Evolutionary conservation across 306 rosid genomes (phyloP).

Genomic region (Castanea mollissima): DNA sequence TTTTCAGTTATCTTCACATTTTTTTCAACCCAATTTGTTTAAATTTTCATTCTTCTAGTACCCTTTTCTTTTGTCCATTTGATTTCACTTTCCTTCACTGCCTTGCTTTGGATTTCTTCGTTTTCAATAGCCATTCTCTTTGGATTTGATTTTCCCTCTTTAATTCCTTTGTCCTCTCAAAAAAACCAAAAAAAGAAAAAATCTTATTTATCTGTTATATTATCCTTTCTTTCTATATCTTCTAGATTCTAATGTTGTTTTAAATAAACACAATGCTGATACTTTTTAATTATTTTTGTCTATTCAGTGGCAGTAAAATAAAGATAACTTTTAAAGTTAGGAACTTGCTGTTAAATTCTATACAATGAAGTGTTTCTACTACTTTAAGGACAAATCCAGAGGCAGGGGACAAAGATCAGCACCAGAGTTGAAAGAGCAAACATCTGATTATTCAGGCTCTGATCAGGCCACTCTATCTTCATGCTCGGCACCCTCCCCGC

Average conservation of each 20-base stretch:
- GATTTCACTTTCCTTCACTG: not conserved
- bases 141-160: not conserved
- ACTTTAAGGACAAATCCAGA: constrained; percentile 49
- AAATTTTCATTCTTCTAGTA: not conserved
- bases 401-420: constrained; percentile 60
- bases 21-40: not conserved
- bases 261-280: not conserved
- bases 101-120: not conserved
- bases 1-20: not conserved
- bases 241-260: not conserved
- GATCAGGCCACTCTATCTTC: constrained; percentile 51
- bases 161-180: not conserved
- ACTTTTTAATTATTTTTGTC: not conserved
- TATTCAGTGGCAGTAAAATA: constrained; percentile 21
- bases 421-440: constrained; percentile 53
- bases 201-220: too few species aligned
- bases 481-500: constrained; percentile 47
- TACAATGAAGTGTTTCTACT: constrained; percentile 72
- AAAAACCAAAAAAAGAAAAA: too few species aligned
- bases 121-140: not conserved
- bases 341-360: constrained; percentile 5
- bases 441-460: constrained; percentile 40
- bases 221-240: too few species aligned
- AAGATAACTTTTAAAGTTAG: constrained; percentile 9
- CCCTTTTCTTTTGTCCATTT: not conserved